phyloP scores from a whole-genome alignment of 148 eudicot species.

The Fallopia convolvulus region DNA sequence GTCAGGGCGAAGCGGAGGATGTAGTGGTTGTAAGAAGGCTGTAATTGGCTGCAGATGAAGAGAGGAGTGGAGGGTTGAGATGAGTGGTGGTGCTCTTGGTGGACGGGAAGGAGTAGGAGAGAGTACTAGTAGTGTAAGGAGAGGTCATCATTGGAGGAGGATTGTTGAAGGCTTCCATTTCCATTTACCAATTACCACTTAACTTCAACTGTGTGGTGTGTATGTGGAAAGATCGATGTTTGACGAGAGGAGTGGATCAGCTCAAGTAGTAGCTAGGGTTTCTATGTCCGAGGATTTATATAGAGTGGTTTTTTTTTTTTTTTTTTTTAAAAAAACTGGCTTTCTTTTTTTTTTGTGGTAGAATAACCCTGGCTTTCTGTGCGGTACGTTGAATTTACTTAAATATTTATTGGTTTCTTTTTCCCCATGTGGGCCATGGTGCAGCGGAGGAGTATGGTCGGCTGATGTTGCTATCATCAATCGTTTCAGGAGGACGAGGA shows the following conservation, averaged over 20 bases:
- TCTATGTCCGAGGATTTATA: background rate
- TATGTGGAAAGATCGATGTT: too few relatives aligned
- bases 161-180: slow-evolving; percentile 62
- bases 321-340: too few relatives aligned
- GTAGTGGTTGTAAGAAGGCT: background rate
- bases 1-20: slow-evolving; percentile 31
- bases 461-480: background rate
- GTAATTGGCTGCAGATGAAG: background rate
- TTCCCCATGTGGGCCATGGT: too few relatives aligned
- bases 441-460: too few relatives aligned
- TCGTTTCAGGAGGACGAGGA: background rate
- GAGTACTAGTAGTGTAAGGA: background rate
- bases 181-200: background rate
- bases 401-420: background rate
- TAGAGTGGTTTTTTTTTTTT: background rate
- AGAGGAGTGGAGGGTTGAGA: background rate
- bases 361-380: background rate
- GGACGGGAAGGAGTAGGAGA: background rate
- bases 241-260: background rate
- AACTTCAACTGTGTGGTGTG: background rate
- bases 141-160: slow-evolving; percentile 4
- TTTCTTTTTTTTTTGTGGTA: too few relatives aligned
- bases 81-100: background rate
- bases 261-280: background rate
- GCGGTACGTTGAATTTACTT: background rate